Evolutionary conservation across 139 green algal species (phyloP).

Genomic region (Haematococcus sp.): DNA sequence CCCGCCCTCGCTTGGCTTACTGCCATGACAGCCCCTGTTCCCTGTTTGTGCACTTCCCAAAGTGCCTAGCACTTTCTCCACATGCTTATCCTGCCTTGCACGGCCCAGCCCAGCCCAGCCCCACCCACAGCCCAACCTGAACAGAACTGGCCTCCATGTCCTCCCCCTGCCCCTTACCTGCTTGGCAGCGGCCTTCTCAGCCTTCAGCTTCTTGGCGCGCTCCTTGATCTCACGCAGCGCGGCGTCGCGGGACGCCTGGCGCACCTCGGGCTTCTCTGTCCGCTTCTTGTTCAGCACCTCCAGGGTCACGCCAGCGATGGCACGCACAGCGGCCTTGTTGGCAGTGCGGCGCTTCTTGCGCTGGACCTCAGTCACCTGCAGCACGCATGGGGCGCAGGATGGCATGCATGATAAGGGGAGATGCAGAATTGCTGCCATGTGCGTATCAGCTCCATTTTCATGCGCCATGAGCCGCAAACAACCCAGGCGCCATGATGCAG

Average conservation of each 20-base stretch:
- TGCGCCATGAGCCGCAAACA: not conserved
- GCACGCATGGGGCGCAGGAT: too few species aligned
- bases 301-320: conserved; percentile 84
- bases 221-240: conserved; percentile 98
- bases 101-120: too few species aligned
- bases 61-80: too few species aligned
- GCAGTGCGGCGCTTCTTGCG: conserved; percentile 87
- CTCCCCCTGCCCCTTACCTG: not conserved
- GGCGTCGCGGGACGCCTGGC: conserved; percentile 85
- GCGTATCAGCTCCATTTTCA: too few species aligned
- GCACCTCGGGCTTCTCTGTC: conserved; percentile 84
- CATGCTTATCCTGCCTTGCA: too few species aligned
- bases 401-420: not conserved
- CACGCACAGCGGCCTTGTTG: conserved; percentile 62
- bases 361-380: conserved; percentile 53
- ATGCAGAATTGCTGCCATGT: not conserved
- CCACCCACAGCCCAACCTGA: too few species aligned
- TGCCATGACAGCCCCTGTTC: not conserved
- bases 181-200: conserved; percentile 62
- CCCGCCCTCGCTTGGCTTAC: not conserved
- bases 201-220: conserved; percentile 90
- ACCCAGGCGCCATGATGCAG: not conserved
- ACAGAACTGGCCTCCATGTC: too few species aligned
- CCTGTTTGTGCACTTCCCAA: too few species aligned
- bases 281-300: conserved; percentile 95